Conservation (phyloP, 192 early-diverging fungal genomes). For the Coemansia sp. region DNA sequence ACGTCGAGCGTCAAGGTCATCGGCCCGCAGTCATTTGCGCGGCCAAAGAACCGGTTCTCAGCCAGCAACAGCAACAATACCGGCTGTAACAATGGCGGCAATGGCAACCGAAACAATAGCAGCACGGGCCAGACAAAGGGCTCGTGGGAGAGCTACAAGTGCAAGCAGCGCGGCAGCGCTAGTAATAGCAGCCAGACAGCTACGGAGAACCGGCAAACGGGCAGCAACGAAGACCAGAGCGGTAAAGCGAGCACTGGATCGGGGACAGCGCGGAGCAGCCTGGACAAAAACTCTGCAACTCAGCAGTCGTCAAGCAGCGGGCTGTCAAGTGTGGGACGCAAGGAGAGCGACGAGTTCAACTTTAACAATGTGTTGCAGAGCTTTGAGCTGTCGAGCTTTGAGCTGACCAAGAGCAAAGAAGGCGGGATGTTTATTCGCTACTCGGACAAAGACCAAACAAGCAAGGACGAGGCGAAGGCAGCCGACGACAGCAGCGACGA, state of each 20-base stretch:
- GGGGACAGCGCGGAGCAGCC: too few relatives aligned
- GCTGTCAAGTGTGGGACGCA: not conserved
- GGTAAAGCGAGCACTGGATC: too few relatives aligned
- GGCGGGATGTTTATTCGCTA: constrained; percentile 33
- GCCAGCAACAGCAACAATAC: not conserved
- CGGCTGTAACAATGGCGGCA: not conserved
- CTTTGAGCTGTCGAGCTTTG: constrained; percentile 37
- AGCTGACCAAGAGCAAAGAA: constrained; percentile 17
- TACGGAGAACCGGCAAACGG: too few relatives aligned
- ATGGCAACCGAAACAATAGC: not conserved
- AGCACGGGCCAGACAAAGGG: not conserved
- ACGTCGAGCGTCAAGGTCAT: constrained; percentile 47
- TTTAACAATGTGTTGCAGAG: constrained; percentile 36
- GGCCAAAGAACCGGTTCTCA: constrained; percentile 15
- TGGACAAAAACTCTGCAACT: too few relatives aligned
- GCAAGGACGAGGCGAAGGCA: not conserved
- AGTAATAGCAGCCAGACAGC: too few relatives aligned
- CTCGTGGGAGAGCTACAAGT: not conserved
- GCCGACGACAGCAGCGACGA: constrained; percentile 24
- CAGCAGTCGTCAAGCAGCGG: too few relatives aligned
- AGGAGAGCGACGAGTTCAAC: constrained; percentile 18
- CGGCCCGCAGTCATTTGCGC: constrained; percentile 38
- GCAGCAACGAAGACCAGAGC: too few relatives aligned
- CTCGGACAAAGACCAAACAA: constrained; percentile 10
- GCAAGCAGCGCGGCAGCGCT: not conserved